These are phyloP conservation scores for Uncinocarpus reesii DNA, from an alignment of 2,329 filamentous ascomycete genomes.

Conservation along the genomic window DNA sequence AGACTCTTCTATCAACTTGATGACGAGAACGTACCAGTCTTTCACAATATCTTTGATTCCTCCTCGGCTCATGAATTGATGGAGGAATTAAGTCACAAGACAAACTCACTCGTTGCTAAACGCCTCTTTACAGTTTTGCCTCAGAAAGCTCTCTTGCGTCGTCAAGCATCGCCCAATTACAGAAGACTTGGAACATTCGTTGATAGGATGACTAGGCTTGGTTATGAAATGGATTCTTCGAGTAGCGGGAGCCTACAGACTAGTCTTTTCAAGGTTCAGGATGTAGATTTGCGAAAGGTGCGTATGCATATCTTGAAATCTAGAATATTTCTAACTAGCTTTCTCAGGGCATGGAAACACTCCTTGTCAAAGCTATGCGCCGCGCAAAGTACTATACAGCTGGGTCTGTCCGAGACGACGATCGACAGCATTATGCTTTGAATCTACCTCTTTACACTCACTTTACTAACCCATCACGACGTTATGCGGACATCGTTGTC, in stretches of 20 bases:
- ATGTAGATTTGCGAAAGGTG: conserved; percentile 73
- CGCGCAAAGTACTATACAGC: conserved; percentile 91
- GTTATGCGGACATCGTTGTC: conserved; percentile 89
- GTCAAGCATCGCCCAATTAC: conserved; percentile 74
- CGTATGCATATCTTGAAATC: conserved; percentile 16
- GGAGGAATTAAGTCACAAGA: conserved; percentile 89
- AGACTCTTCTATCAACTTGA: conserved; percentile 88
- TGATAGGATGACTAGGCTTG: conserved; percentile 84
- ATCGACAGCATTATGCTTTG: conserved; percentile 79
- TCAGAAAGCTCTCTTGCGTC: conserved; percentile 83
- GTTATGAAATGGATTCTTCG: conserved; percentile 77
- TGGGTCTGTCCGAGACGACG: conserved; percentile 64
- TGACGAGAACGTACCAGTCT: conserved; percentile 94
- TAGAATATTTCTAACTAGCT: not conserved
- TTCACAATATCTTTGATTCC: conserved; percentile 91
- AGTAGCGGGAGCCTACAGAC: conserved; percentile 88
- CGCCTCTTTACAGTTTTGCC: conserved; percentile 68
- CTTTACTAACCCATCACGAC: conserved; percentile 88
- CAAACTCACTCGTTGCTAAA: conserved; percentile 79
- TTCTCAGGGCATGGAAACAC: conserved; percentile 74
- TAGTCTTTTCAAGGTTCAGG: conserved; percentile 86
- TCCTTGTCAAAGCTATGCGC: conserved; percentile 89
- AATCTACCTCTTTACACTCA: conserved; percentile 94
- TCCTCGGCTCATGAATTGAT: conserved; percentile 83
- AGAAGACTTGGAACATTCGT: conserved; percentile 82